Evolutionary conservation across 1,284 basidiomycete species (phyloP).

Genomic region (Grifola frondosa): DNA sequence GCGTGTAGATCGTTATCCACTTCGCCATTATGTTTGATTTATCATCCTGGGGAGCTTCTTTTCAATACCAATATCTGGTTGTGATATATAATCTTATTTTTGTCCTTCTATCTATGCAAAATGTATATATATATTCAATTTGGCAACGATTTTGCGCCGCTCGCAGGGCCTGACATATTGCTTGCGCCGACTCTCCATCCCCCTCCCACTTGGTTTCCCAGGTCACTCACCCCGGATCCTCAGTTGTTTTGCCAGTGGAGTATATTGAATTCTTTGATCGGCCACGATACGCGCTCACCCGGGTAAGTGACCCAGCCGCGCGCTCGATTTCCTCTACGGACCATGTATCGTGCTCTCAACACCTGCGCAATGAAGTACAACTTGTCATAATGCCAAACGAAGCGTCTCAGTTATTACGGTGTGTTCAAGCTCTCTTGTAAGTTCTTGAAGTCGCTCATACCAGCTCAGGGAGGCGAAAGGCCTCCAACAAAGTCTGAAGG

Average conservation of each 20-base stretch:
- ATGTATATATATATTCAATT: too few species aligned
- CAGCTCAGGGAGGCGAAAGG: constrained; percentile 63
- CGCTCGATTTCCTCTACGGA: constrained; percentile 7
- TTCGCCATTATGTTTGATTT: background rate
- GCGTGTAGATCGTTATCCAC: background rate
- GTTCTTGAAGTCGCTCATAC: constrained; percentile 7
- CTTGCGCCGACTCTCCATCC: too few species aligned
- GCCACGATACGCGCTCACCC: too few species aligned
- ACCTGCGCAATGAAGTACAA: constrained; percentile 11
- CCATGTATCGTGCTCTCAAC: constrained; percentile 8
- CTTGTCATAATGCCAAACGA: constrained; percentile 26
- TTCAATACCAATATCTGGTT: background rate
- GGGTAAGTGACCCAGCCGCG: too few species aligned
- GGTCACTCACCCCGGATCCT: too few species aligned
- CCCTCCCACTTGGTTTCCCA: too few species aligned
- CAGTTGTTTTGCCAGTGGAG: too few species aligned
- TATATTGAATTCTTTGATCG: too few species aligned
- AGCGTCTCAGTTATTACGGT: constrained; percentile 26
- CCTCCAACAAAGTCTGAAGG: constrained; percentile 67
- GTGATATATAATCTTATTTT: constrained; percentile 6
- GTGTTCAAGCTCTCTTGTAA: constrained; percentile 4
- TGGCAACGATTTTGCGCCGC: too few species aligned
- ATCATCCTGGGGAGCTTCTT: background rate
- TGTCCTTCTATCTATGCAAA: constrained; percentile 4
- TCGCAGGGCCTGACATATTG: too few species aligned